A percentile compares a stretch with the other conserved stretches of the same genome.
These are phyloP conservation scores for Lyophyllum decastes DNA, from an alignment of 768 basidiomycete species.

Conservation along the genomic window DNA sequence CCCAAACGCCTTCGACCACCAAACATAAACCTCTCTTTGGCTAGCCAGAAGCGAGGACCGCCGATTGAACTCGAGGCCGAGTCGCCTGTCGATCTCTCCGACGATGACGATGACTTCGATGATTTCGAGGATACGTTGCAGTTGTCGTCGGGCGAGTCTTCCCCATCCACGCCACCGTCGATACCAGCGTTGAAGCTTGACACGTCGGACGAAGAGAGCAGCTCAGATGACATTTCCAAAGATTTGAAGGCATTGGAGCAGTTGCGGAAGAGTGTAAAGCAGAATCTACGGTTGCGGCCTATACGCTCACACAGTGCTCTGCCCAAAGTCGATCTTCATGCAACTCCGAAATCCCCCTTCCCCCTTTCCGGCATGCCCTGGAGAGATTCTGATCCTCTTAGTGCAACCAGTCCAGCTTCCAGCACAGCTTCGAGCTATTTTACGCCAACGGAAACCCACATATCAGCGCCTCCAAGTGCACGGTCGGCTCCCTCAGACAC, in stretches of 20 bases:
- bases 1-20: conserved; percentile 51
- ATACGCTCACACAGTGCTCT: conserved; percentile 62
- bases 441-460: conserved; percentile 44
- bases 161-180: conserved; percentile 30
- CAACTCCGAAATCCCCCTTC: conserved; percentile 27
- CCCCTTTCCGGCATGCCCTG: conserved; percentile 19
- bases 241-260: conserved; percentile 69
- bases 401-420: conserved; percentile 47
- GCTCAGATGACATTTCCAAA: conserved; percentile 64
- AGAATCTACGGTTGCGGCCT: conserved; percentile 78
- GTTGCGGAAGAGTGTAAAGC: conserved; percentile 70
- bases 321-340: conserved; percentile 42
- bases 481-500: conserved; percentile 27
- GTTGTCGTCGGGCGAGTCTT: conserved; percentile 39
- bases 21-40: conserved; percentile 46
- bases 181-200: conserved; percentile 32
- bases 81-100: conserved; percentile 31
- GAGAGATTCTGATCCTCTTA: conserved; percentile 30
- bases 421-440: conserved; percentile 48
- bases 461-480: conserved; percentile 25
- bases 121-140: conserved; percentile 41
- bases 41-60: conserved; percentile 32
- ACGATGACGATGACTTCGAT: conserved; percentile 34
- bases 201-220: conserved; percentile 35
- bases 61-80: conserved; percentile 38